Evolutionary conservation across 2,329 filamentous ascomycete species (phyloP).

Genomic region (Cordyceps fumosorosea): DNA sequence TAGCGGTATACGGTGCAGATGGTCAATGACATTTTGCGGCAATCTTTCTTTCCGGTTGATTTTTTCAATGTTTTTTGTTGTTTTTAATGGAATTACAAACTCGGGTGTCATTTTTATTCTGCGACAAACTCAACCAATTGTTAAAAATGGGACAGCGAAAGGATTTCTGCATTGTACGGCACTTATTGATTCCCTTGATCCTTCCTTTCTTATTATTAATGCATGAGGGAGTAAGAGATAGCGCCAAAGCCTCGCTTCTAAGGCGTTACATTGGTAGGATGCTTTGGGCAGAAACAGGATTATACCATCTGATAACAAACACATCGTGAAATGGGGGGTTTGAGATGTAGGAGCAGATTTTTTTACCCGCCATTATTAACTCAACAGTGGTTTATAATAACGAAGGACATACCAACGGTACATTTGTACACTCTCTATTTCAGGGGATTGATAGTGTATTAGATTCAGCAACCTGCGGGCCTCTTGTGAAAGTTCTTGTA

Average conservation of each 20-base stretch:
- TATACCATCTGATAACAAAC: conserved; percentile 4
- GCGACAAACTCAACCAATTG: neutral
- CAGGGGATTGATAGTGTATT: neutral
- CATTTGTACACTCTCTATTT: conserved; percentile 1
- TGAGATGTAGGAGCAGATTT: neutral
- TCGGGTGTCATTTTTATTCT: conserved; percentile 4
- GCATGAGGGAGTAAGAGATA: neutral
- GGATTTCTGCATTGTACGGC: neutral
- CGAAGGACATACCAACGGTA: conserved; percentile 1
- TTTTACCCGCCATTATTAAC: neutral
- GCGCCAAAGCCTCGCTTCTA: neutral
- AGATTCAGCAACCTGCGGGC: neutral
- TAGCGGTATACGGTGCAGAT: conserved; percentile 21
- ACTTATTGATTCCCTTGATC: neutral
- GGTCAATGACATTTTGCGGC: neutral
- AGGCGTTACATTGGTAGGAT: neutral
- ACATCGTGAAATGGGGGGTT: neutral
- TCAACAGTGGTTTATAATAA: neutral
- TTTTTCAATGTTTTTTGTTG: neutral
- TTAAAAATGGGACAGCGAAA: conserved; percentile 1
- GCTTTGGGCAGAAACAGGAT: neutral
- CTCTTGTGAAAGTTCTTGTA: neutral
- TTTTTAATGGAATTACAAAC: neutral
- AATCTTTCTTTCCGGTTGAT: neutral
- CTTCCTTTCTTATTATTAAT: neutral